Evolutionary conservation across 2,329 filamentous ascomycete genomes (phyloP).

Genomic region (Gnomoniopsis sp.): DNA sequence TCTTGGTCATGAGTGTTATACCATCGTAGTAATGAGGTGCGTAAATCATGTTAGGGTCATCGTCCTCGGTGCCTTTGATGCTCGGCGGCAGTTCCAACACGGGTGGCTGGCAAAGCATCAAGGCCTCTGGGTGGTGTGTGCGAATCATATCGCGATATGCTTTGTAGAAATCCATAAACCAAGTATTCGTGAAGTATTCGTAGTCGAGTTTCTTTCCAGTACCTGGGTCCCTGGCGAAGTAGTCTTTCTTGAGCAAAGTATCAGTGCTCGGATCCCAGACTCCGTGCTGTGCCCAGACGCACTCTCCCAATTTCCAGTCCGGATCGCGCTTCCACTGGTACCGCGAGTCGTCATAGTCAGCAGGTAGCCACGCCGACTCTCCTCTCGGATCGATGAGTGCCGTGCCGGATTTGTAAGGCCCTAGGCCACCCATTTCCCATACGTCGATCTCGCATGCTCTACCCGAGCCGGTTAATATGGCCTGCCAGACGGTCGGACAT

Average conservation of each 20-base stretch:
- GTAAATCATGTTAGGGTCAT: slow-evolving; percentile 87
- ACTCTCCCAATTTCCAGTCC: slow-evolving; percentile 89
- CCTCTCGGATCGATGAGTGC: slow-evolving; percentile 85
- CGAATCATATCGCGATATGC: slow-evolving; percentile 73
- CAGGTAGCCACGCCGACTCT: slow-evolving; percentile 76
- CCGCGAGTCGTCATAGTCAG: slow-evolving; percentile 76
- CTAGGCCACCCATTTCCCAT: slow-evolving; percentile 91
- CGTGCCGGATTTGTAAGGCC: slow-evolving; percentile 84
- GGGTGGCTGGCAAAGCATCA: slow-evolving; percentile 88
- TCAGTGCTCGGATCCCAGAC: slow-evolving; percentile 86
- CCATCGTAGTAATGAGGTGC: slow-evolving; percentile 97
- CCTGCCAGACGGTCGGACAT: slow-evolving; percentile 90
- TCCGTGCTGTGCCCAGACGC: slow-evolving; percentile 94
- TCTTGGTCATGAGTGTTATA: slow-evolving; percentile 94
- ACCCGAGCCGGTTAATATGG: slow-evolving; percentile 86
- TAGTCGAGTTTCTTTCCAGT: slow-evolving; percentile 76
- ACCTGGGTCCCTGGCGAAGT: slow-evolving; percentile 76
- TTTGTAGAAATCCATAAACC: slow-evolving; percentile 84
- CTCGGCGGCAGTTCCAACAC: slow-evolving; percentile 86
- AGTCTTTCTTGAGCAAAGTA: slow-evolving; percentile 75
- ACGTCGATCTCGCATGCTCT: slow-evolving; percentile 84
- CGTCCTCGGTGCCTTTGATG: slow-evolving; percentile 83
- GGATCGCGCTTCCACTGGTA: slow-evolving; percentile 90
- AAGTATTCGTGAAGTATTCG: slow-evolving; percentile 82
- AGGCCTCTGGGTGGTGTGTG: slow-evolving; percentile 70